These are phyloP conservation scores for Zygotorulaspora danielsina DNA, from an alignment of 805 yeast genomes.

Conservation along the genomic window DNA sequence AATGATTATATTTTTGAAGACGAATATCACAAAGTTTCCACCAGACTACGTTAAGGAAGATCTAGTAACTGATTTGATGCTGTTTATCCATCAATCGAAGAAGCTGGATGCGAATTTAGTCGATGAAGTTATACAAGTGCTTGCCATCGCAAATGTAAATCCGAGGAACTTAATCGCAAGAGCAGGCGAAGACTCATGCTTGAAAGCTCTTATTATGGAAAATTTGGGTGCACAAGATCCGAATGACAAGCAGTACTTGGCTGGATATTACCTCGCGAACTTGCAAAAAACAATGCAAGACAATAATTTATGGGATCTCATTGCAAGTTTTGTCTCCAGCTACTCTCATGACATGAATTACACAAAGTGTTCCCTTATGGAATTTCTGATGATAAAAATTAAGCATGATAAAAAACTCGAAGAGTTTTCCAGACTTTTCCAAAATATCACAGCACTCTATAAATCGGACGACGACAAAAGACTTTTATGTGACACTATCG, in stretches of 20 bases:
- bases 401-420: constrained; percentile 9
- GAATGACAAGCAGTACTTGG: constrained; percentile 26
- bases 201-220: constrained; percentile 28
- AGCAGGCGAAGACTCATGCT: constrained; percentile 12
- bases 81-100: constrained; percentile 8
- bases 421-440: constrained; percentile 10
- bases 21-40: constrained; percentile 13
- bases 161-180: constrained; percentile 17
- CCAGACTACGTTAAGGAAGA: constrained; percentile 12
- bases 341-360: constrained; percentile 27
- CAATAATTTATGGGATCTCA: constrained; percentile 17
- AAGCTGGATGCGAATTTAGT: constrained; percentile 5
- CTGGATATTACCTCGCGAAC: constrained; percentile 25
- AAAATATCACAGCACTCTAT: constrained; percentile 8
- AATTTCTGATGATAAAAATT: constrained; percentile 22
- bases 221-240: constrained; percentile 18
- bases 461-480: constrained; percentile 8
- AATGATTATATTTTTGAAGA: constrained; percentile 12
- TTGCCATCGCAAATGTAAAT: constrained; percentile 12
- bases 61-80: constrained; percentile 18
- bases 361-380: constrained; percentile 21
- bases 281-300: constrained; percentile 20
- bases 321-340: constrained; percentile 17
- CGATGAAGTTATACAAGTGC: constrained; percentile 10
- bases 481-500: constrained; percentile 3